Evolutionary conservation across 2,329 filamentous ascomycete species (phyloP), one percentile per base, ranked within the genome.

Genomic region (Fusarium xyrophilum): DNA sequence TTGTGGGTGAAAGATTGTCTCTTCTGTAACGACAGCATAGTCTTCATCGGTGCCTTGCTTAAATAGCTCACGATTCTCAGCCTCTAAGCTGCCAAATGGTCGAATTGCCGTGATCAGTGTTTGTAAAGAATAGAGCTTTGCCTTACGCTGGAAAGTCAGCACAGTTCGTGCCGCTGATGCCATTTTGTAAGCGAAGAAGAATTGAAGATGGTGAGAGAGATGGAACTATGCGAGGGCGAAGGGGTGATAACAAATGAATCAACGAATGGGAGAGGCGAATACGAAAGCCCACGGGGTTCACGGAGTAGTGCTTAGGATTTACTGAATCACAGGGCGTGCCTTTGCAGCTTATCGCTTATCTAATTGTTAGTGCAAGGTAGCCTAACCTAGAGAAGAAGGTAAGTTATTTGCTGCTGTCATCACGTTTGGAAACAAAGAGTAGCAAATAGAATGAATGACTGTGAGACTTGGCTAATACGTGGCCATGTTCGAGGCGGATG

Each of bases 1-100:
- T 76, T 93, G 91, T 0, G 89, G 87, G 65, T 93, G 89, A 78
- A 93, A 93, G 64, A 93, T 89, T n/a, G 91, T 93, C 47, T 85
- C 78, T 4, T 85, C 80, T 0, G 88, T 90, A 9, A 87, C 82
- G 23, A 92, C 76, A n/a, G 88, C 84, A 71, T 84, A 82, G 68
- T 87, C 82, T 3, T 82, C 76, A 8, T 84, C 81, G 12, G 75
- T 75, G 7, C 79, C 82, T 15, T 84, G 78, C 74, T 91, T 91
- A 80, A 89, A 89, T 13, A 91, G 83, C 10, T 78, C 74, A 53
- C 80, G 83, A 58, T 87, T 85, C 33, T 80, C 76, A 35, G 84
- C 79, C 6, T 86, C 81, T 2, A 91, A 81, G 4, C 78, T 75
- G 1, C 80, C 72, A 63, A 88, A 83, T 0, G 85, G 80, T 3